Percentiles rank a stretch among this genome's conserved stretches.
Evolutionary conservation across 2,329 filamentous ascomycete genomes (phyloP).

Genomic region (Mariannaea elegans): DNA sequence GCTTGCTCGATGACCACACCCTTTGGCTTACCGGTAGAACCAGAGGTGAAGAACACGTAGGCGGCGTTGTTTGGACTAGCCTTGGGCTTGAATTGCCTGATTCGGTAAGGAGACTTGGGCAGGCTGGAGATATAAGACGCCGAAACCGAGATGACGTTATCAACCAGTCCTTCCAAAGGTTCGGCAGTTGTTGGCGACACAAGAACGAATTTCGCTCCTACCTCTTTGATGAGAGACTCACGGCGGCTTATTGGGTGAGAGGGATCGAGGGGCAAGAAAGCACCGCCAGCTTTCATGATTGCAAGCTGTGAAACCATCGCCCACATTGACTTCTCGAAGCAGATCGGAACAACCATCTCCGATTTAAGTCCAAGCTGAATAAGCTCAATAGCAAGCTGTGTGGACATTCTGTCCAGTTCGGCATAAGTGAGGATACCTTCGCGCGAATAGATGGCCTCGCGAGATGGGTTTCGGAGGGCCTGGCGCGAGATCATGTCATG

Average conservation of each 20-base stretch:
- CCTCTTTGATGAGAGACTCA: neutral
- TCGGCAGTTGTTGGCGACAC: too few species aligned
- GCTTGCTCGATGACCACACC: constrained; percentile 33
- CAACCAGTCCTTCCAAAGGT: neutral
- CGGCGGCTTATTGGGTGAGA: constrained; percentile 5
- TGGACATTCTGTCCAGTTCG: constrained; percentile 16
- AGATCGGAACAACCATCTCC: constrained; percentile 15
- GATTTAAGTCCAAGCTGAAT: constrained; percentile 13
- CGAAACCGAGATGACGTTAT: neutral
- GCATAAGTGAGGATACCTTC: constrained; percentile 37
- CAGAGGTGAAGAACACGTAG: constrained; percentile 41
- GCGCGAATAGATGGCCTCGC: constrained; percentile 34
- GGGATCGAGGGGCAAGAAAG: constrained; percentile 7
- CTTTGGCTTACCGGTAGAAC: too few species aligned
- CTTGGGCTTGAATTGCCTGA: neutral
- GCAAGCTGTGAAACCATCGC: constrained; percentile 6
- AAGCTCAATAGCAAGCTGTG: neutral
- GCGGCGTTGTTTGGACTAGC: neutral
- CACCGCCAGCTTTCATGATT: constrained; percentile 11
- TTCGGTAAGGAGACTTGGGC: constrained; percentile 6
- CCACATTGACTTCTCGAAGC: constrained; percentile 14
- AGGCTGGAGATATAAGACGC: neutral
- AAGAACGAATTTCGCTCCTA: neutral
- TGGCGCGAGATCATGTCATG: constrained; percentile 31
- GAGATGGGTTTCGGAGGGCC: constrained; percentile 12